Conservation (phyloP, 441 rosid species). For the Gossypium trilobum region DNA sequence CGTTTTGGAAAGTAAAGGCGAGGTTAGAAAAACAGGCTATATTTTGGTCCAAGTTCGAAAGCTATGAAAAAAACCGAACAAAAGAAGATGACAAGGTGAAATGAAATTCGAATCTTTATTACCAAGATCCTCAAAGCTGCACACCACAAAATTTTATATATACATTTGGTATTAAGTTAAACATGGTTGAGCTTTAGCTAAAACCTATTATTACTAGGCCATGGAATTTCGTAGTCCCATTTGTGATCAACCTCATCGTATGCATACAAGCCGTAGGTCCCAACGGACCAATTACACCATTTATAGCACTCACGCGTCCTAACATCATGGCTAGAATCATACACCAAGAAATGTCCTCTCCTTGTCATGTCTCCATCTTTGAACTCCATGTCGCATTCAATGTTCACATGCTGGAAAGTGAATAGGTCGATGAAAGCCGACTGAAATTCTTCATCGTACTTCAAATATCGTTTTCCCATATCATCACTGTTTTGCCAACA, state of each 20-base stretch:
- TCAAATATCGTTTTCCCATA: background rate
- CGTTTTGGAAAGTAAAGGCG: no score
- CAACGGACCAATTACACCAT: constrained; percentile 12
- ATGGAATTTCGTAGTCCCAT: constrained; percentile 13
- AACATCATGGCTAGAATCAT: background rate
- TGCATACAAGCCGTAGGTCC: constrained; percentile 7
- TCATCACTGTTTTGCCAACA: background rate
- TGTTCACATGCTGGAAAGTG: background rate
- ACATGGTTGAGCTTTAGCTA: background rate
- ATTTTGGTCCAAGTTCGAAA: no score
- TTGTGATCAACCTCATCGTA: constrained; percentile 1
- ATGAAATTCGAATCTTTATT: no score
- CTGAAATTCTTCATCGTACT: background rate
- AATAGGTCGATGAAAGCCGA: background rate
- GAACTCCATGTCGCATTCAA: constrained; percentile 11
- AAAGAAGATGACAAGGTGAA: no score
- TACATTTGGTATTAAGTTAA: background rate
- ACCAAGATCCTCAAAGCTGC: no score
- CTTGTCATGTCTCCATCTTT: background rate
- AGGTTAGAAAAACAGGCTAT: no score
- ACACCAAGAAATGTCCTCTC: constrained; percentile 2
- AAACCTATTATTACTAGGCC: background rate
- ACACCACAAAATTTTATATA: no score
- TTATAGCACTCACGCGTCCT: constrained; percentile 12
- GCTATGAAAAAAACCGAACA: no score